Base-by-base conservation (phyloP, 2,329 filamentous ascomycete species). In the Ceratocystis papillata region DNA sequence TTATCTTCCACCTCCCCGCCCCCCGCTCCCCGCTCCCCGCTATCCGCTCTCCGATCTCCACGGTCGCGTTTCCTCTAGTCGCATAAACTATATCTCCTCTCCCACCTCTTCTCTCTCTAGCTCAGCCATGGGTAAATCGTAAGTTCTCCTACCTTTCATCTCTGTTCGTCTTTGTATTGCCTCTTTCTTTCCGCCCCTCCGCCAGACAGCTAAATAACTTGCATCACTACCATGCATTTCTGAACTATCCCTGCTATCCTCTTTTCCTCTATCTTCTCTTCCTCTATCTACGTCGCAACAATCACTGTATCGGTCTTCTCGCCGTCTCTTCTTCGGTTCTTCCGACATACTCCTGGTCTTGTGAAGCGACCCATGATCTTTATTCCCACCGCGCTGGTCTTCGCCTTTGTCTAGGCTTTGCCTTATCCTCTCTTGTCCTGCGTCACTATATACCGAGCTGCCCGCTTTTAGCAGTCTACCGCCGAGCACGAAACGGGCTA, bases 121-220 rank as follows among this genome's bases (percentile, higher is more conserved):
- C 28, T 37, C 20, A 57, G 53, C 61, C 68, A 81, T 82, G 80
- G 80, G 80, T 70, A 81, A 82, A 79, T 80, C 80, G 80, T 82
- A 75, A 79, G 79, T 80, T n/a, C 50, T 65, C 59, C 65, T 67
- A 46, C 64, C 68, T 55, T 59, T 68, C 69, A 67, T 62, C 62
- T 63, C 65, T 64, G 57, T 67, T n/a, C 37, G 25, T n/a, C 8
- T 20, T 25, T 4, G 22, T 15, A n/a, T 20, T 25, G 3, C 20
- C 60, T 41, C 37, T 41, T 41, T 41, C 37, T 61, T 37, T 17
- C 45, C 41, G 12, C 22, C 55, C 22, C 41, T 30, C 48, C n/a
- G 30, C 44, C 25, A 41, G 37, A 41, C 37, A 41, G 37, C 37
- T 41, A 41, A 41, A 41, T 41, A 41, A 5, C 37, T 41, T 41